Evolutionary conservation across 2,329 filamentous ascomycete species (phyloP).

Genomic region (Alternaria hordeiaustralica): DNA sequence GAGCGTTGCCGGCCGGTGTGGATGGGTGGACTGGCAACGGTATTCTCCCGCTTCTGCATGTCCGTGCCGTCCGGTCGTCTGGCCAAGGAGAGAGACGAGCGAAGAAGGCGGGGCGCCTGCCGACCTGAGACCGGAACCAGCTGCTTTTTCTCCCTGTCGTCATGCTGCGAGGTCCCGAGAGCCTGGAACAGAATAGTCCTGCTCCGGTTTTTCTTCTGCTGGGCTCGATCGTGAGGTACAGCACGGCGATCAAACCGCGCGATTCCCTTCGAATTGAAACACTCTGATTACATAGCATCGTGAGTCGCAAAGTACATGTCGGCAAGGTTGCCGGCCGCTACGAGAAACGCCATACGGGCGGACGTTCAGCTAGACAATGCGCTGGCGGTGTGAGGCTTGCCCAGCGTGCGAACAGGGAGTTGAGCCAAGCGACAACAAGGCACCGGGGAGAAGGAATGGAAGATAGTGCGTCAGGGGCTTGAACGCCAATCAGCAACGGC

Average conservation of each 20-base stretch:
- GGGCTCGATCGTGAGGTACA: slow-evolving; percentile 20
- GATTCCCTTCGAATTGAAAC: background rate
- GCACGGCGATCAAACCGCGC: slow-evolving; percentile 16
- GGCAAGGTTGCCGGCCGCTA: slow-evolving; percentile 11
- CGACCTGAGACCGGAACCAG: slow-evolving; percentile 28
- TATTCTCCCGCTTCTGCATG: slow-evolving; percentile 35
- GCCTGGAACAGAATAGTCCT: slow-evolving; percentile 30
- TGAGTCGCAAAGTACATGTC: background rate
- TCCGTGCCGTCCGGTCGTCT: slow-evolving; percentile 30
- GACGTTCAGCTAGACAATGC: slow-evolving; percentile 24
- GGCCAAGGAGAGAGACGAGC: slow-evolving; percentile 8
- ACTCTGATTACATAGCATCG: background rate
- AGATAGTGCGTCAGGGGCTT: slow-evolving; percentile 23
- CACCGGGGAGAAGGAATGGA: slow-evolving; percentile 10
- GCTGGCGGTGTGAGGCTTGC: slow-evolving; percentile 41
- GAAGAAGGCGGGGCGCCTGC: slow-evolving; percentile 24
- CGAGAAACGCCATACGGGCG: slow-evolving; percentile 12
- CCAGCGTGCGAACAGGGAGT: slow-evolving; percentile 20
- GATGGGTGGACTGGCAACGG: slow-evolving; percentile 24
- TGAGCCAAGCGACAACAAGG: slow-evolving; percentile 17
- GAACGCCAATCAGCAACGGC: slow-evolving; percentile 36
- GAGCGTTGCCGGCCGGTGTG: slow-evolving; percentile 26
- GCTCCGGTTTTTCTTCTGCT: slow-evolving; percentile 18
- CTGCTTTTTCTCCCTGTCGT: slow-evolving; percentile 30
- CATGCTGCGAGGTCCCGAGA: slow-evolving; percentile 44